Base-by-base conservation (phyloP, 2,329 filamentous ascomycete genomes). In the Phyllosticta capitalensis region DNA sequence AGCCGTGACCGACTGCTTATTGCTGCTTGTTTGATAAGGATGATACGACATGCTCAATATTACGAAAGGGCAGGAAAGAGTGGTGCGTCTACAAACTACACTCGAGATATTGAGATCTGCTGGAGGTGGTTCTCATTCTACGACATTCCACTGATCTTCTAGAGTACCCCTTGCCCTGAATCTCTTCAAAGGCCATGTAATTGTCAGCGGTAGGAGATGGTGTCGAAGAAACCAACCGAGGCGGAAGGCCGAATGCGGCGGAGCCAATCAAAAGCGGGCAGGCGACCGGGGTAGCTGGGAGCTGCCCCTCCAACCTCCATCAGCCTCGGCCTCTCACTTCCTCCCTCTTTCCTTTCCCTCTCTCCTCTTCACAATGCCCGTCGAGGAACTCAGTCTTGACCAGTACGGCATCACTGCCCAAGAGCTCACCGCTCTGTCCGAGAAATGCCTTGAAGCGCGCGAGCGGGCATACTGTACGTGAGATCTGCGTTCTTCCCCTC, bases 381-480 rank as follows among this genome's bases (percentile, higher is more conserved):
- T 52, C n/a, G 51, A 51, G 5, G 56, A 54, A 20, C 54, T 50
- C 6, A 20, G 52, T 49, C 5, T 30, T 54, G 24, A 21, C 50
- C 50, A 38, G 5, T 69, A 79, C 65, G 76, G 76, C 21, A 77
- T 95, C 51, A 84, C 82, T 9, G 70, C 74, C 17, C 71, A 76
- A 54, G 87, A 95, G 71, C 83, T 95, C 70, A 71, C 78, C 61
- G 76, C 78, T 50, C 82, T 96, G 54, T 81, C 81, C 57, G 72
- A 76, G 61, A 79, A 82, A 69, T 85, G 87, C 65, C 78, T 83
- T 57, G 83, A 83, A 5, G 90, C 92, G 61, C 95, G 95, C 73
- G 79, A 79, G 2, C 81, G 78, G 58, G 91, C 92, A 38, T 96
- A 97, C 77, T 95, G 91, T 83, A 75, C 72, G 76, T 78, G 28